These are phyloP conservation scores for Lagenaria siceraria DNA, from an alignment of 306 rosid genomes.

Conservation along the genomic window DNA sequence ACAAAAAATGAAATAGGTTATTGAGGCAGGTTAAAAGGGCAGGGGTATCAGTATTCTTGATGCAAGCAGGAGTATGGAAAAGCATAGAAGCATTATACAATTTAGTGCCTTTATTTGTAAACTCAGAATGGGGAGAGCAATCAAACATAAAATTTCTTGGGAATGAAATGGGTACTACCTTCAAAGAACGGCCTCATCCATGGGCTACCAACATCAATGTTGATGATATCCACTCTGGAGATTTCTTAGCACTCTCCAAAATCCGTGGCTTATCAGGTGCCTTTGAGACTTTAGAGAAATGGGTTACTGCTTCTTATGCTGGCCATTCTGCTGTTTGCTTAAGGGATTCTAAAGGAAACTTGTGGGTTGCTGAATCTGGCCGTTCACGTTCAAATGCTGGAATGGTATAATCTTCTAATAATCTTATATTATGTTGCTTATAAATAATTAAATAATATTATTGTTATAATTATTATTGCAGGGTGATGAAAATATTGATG, in stretches of 20 bases:
- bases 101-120: slow-evolving; percentile 69
- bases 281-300: slow-evolving; percentile 82
- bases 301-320: slow-evolving; percentile 90
- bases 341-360: slow-evolving; percentile 68
- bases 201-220: slow-evolving; percentile 60
- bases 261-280: slow-evolving; percentile 94
- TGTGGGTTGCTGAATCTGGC: slow-evolving; percentile 95
- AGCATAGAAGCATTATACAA: slow-evolving; percentile 73
- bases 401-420: too few relatives aligned
- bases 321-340: slow-evolving; percentile 87
- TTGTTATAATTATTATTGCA: too few relatives aligned
- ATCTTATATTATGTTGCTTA: too few relatives aligned
- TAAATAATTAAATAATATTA: too few relatives aligned
- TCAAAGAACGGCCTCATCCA: slow-evolving; percentile 63
- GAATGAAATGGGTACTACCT: slow-evolving; percentile 79
- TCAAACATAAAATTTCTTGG: slow-evolving; percentile 56
- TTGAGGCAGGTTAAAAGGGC: slow-evolving; percentile 48
- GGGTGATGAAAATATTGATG: slow-evolving; percentile 10
- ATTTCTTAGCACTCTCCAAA: slow-evolving; percentile 88
- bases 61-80: slow-evolving; percentile 82
- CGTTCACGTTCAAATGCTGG: slow-evolving; percentile 47
- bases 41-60: slow-evolving; percentile 73
- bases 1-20: too few relatives aligned
- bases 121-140: slow-evolving; percentile 81
- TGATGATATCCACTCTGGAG: slow-evolving; percentile 82